Conservation (phyloP, 1,284 basidiomycete genomes). For the Apiotrichum laibachii region DNA sequence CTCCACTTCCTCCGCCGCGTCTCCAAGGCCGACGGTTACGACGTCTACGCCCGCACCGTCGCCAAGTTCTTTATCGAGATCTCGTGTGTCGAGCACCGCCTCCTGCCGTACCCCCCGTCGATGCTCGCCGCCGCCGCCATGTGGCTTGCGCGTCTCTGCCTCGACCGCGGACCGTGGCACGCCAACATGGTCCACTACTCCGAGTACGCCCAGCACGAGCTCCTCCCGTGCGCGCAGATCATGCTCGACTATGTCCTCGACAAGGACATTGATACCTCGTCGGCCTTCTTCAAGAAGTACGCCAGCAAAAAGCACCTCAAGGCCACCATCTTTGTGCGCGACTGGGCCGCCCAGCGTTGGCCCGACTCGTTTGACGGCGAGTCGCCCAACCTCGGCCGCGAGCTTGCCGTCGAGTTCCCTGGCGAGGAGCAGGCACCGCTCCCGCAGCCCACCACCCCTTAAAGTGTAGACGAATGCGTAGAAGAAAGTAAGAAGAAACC, state of each 20-base stretch:
- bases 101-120: slow-evolving; percentile 78
- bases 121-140: slow-evolving; percentile 82
- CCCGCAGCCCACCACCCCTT: slow-evolving; percentile 1
- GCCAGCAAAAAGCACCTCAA: slow-evolving; percentile 84
- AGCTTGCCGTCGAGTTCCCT: slow-evolving; percentile 25
- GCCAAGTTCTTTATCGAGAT: slow-evolving; percentile 95
- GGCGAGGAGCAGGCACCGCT: slow-evolving; percentile 11
- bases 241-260: slow-evolving; percentile 91
- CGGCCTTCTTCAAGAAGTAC: slow-evolving; percentile 63
- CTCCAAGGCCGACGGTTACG: slow-evolving; percentile 95
- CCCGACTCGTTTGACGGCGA: slow-evolving; percentile 28
- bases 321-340: slow-evolving; percentile 58
- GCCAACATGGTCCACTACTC: slow-evolving; percentile 90
- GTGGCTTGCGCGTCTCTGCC: slow-evolving; percentile 83
- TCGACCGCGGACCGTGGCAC: slow-evolving; percentile 85
- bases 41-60: slow-evolving; percentile 83
- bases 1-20: slow-evolving; percentile 88
- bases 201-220: slow-evolving; percentile 75
- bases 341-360: slow-evolving; percentile 52
- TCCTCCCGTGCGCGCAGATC: slow-evolving; percentile 82
- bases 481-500: no score
- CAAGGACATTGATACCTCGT: slow-evolving; percentile 59
- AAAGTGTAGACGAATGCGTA: neutral
- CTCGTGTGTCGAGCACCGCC: slow-evolving; percentile 77
- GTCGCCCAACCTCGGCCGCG: slow-evolving; percentile 22